A percentile compares a stretch with the other conserved stretches of the same genome.
These are phyloP conservation scores for Boletus subcaerulescens DNA, from an alignment of 768 basidiomycete species.

Conservation along the genomic window DNA sequence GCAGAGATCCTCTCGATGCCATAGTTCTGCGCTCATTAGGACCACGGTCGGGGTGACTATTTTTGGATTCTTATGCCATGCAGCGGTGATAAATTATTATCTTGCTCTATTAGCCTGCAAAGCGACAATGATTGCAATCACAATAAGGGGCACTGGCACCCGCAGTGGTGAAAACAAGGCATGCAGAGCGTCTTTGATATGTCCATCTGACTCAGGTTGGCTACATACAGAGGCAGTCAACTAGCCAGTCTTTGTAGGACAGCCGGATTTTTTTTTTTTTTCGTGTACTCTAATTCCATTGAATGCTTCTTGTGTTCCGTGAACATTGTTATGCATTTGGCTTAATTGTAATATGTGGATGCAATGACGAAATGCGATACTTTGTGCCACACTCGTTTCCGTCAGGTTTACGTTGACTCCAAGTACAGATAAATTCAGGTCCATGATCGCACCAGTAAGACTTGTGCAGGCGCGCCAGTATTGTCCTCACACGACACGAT, in stretches of 20 bases:
- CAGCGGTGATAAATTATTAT: slow-evolving; percentile 23
- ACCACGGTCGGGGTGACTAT: slow-evolving; percentile 37
- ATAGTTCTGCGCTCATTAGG: slow-evolving; percentile 51
- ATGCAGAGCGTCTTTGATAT: background rate
- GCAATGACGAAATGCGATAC: slow-evolving; percentile 17
- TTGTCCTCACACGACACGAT: background rate
- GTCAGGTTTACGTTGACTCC: slow-evolving; percentile 13
- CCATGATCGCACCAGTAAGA: slow-evolving; percentile 1
- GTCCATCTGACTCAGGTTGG: background rate
- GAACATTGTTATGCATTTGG: slow-evolving; percentile 22
- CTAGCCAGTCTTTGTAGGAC: background rate
- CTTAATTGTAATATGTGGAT: slow-evolving; percentile 18
- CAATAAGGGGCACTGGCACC: slow-evolving; percentile 1
- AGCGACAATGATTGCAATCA: slow-evolving; percentile 7
- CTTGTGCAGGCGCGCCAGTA: background rate
- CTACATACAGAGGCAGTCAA: background rate
- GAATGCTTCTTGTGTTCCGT: slow-evolving; percentile 9
- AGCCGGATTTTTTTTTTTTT: background rate
- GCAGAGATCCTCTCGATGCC: slow-evolving; percentile 62
- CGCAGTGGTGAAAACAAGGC: slow-evolving; percentile 4
- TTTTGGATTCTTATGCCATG: slow-evolving; percentile 14
- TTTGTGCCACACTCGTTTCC: slow-evolving; percentile 7
- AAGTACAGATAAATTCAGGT: slow-evolving; percentile 29
- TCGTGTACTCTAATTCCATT: slow-evolving; percentile 17
- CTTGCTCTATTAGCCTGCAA: slow-evolving; percentile 15